Evolutionary conservation across 768 basidiomycete genomes (phyloP).

Genomic region (Naganishia randhawae): DNA sequence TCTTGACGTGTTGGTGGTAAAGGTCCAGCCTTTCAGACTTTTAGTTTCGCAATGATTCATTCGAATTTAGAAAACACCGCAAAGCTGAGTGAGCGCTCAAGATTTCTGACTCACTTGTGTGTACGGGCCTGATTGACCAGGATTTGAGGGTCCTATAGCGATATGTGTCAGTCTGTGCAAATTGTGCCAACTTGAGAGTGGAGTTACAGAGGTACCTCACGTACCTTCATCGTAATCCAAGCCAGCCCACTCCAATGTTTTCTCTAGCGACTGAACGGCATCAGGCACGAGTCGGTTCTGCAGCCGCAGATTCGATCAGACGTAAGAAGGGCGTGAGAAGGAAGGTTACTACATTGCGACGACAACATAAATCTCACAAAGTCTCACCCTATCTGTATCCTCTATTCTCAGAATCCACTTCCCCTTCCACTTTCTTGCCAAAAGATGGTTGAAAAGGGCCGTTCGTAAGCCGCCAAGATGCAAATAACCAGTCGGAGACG

Average conservation of each 20-base stretch:
- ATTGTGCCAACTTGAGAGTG: too few relatives aligned
- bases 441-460: conserved; percentile 85
- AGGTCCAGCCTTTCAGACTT: conserved; percentile 86
- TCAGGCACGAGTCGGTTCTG: conserved; percentile 78
- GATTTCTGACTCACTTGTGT: conserved; percentile 61
- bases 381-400: conserved; percentile 85
- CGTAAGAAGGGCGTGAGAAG: background rate
- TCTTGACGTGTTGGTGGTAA: conserved; percentile 69
- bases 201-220: conserved; percentile 33
- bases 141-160: conserved; percentile 66
- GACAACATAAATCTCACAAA: background rate
- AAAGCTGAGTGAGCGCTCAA: background rate
- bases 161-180: background rate
- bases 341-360: too few relatives aligned
- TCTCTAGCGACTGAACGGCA: conserved; percentile 73
- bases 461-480: conserved; percentile 94
- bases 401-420: conserved; percentile 90
- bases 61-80: background rate
- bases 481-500: conserved; percentile 89
- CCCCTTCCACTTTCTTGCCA: conserved; percentile 74
- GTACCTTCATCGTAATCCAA: conserved; percentile 85
- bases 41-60: background rate
- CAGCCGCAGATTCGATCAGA: background rate
- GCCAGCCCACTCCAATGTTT: conserved; percentile 82
- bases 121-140: conserved; percentile 77